Conservation (phyloP, 2,329 filamentous ascomycete genomes). For the Botrytis sinoallii region DNA sequence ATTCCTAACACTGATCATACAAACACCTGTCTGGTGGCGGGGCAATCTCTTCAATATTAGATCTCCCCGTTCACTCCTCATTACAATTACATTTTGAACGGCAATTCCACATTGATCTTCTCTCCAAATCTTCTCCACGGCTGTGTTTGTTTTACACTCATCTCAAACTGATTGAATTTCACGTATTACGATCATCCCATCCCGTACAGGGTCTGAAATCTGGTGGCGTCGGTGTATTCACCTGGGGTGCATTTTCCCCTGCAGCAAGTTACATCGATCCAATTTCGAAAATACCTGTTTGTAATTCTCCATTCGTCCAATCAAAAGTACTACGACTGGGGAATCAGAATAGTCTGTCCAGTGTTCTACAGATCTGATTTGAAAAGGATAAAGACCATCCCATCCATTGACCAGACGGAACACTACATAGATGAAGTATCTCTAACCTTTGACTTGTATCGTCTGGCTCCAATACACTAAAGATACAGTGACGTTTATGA, state of each 20-base stretch:
- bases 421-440: background rate
- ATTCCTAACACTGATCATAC: background rate
- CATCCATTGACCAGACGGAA: background rate
- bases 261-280: constrained; percentile 4
- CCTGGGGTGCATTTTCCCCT: background rate
- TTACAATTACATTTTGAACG: background rate
- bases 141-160: background rate
- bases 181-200: background rate
- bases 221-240: background rate
- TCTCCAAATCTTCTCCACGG: background rate
- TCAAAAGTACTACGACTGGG: background rate
- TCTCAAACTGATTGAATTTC: background rate
- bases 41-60: background rate
- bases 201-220: background rate
- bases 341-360: background rate
- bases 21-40: background rate
- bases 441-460: background rate
- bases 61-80: background rate
- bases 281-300: background rate
- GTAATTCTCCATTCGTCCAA: background rate
- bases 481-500: background rate
- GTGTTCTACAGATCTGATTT: background rate
- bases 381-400: background rate
- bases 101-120: background rate
- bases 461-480: background rate